Conservation (phyloP, 768 basidiomycete genomes). For the Russula earlei region DNA sequence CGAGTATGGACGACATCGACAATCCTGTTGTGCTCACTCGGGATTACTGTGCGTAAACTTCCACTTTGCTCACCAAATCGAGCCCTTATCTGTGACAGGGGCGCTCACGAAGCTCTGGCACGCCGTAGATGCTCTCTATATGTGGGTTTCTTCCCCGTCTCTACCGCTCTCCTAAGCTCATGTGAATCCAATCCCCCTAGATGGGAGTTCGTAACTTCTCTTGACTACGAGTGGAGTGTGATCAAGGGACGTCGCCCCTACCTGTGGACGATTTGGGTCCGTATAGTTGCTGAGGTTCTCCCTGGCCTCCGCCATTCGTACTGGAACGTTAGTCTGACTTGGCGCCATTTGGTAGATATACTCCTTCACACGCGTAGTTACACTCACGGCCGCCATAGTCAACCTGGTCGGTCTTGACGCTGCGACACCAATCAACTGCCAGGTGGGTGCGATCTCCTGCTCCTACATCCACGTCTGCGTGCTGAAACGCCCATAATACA, state of each 20-base stretch:
- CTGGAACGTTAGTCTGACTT: too few relatives aligned
- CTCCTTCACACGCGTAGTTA: neutral
- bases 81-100: neutral
- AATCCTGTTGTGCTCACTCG: neutral
- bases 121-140: neutral
- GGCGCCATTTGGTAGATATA: constrained; percentile 8
- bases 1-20: neutral
- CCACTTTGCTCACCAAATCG: neutral
- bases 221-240: neutral
- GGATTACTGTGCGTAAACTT: neutral
- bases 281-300: neutral
- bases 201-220: neutral
- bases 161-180: neutral
- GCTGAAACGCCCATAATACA: too few relatives aligned
- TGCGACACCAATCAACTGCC: neutral
- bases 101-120: neutral
- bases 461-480: neutral
- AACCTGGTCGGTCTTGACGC: neutral
- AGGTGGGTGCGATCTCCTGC: neutral
- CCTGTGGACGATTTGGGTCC: constrained; percentile 1
- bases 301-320: neutral
- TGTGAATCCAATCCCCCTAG: neutral
- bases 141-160: neutral
- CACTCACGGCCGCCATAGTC: neutral
- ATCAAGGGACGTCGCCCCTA: neutral